Conservation (phyloP, 1,139 yeast species). For the Suhomyces bribrorum region DNA sequence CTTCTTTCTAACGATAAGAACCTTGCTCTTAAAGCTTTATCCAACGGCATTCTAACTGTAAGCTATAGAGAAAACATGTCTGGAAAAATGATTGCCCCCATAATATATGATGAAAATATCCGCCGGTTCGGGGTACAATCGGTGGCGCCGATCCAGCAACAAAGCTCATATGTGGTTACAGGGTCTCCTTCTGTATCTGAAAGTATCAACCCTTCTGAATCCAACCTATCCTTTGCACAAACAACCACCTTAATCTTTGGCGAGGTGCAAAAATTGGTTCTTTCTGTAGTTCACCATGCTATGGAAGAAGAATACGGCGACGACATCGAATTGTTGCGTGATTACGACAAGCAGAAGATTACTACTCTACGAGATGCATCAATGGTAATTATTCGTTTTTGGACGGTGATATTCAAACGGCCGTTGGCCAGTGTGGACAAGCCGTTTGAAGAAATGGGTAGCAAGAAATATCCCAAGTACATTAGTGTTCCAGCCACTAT, state of each 20-base stretch:
- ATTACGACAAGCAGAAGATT: slow-evolving; percentile 42
- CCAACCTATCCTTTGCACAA: not conserved
- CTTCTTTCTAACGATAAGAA: slow-evolving; percentile 81
- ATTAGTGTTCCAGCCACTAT: slow-evolving; percentile 29
- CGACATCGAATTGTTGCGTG: slow-evolving; percentile 50
- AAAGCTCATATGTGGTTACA: too few species aligned
- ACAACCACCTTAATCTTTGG: slow-evolving; percentile 15
- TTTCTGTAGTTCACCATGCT: slow-evolving; percentile 52
- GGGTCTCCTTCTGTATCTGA: not conserved
- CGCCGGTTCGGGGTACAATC: slow-evolving; percentile 20
- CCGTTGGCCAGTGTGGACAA: slow-evolving; percentile 24
- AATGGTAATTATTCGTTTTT: slow-evolving; percentile 44
- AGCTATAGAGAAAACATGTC: slow-evolving; percentile 62
- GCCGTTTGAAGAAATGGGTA: slow-evolving; percentile 30
- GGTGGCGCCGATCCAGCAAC: not conserved
- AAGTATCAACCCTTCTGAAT: not conserved
- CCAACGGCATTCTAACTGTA: slow-evolving; percentile 67
- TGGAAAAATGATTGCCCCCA: slow-evolving; percentile 57
- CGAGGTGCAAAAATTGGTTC: slow-evolving; percentile 46
- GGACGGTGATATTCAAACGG: slow-evolving; percentile 60
- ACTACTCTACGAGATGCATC: slow-evolving; percentile 44
- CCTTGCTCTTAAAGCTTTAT: slow-evolving; percentile 73
- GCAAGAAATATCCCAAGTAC: slow-evolving; percentile 23
- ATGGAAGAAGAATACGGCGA: slow-evolving; percentile 61
- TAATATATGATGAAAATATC: slow-evolving; percentile 45